These are phyloP conservation scores for Tricholoma furcatifolium DNA, from an alignment of 768 basidiomycete species.

Conservation along the genomic window DNA sequence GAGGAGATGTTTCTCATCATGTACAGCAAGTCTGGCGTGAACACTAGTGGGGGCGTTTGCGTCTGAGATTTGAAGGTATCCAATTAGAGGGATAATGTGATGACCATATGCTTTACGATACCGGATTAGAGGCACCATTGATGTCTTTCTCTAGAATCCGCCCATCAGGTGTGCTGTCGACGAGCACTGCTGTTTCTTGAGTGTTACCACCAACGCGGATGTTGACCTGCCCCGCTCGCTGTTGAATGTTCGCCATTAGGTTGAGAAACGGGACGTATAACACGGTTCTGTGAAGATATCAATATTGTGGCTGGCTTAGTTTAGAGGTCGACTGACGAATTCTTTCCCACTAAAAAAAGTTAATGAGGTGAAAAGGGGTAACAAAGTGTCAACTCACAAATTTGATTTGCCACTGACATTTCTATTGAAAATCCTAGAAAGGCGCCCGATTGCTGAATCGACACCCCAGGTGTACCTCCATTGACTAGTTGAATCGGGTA, in stretches of 20 bases:
- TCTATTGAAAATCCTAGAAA: constrained; percentile 63
- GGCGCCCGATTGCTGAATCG: constrained; percentile 27
- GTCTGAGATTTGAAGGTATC: constrained; percentile 36
- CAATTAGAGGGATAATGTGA: background rate
- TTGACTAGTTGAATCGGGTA: constrained; percentile 43
- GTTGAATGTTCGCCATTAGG: constrained; percentile 66
- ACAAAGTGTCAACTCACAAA: constrained; percentile 36
- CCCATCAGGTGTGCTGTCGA: constrained; percentile 45
- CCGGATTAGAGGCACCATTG: constrained; percentile 18
- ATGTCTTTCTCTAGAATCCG: constrained; percentile 24
- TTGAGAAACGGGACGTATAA: constrained; percentile 71
- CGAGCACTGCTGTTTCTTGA: constrained; percentile 63
- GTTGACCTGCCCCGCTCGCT: constrained; percentile 59
- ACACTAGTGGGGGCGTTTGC: constrained; percentile 65
- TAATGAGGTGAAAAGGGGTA: constrained; percentile 4
- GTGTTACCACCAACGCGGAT: constrained; percentile 79
- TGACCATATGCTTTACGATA: background rate
- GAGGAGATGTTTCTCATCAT: constrained; percentile 63
- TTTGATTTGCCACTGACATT: constrained; percentile 58
- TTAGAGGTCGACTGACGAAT: constrained; percentile 2
- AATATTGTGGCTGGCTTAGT: background rate
- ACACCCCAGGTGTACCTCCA: background rate
- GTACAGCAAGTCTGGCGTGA: constrained; percentile 66
- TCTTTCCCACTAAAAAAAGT: constrained; percentile 3
- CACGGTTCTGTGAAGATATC: constrained; percentile 31